Conservation (phyloP, 306 rosid genomes). For the Canavalia ensiformis region DNA sequence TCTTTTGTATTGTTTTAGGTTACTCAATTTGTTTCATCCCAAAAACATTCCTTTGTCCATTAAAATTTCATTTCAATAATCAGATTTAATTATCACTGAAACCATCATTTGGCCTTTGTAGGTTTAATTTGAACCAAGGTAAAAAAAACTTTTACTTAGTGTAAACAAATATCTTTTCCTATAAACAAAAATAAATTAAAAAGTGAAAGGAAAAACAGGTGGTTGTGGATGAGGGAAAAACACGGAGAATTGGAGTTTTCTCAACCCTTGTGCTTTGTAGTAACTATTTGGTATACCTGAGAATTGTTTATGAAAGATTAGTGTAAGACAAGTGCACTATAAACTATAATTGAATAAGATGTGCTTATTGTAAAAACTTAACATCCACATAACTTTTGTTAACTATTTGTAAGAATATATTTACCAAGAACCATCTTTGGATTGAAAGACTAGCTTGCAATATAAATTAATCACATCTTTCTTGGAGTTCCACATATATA, state of each 20-base stretch:
- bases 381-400: background rate
- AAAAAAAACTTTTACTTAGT: background rate
- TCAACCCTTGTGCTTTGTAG: background rate
- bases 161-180: background rate
- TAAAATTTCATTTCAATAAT: constrained; percentile 22
- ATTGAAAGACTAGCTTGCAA: no score
- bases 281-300: constrained; percentile 10
- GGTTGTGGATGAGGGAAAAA: constrained; percentile 42
- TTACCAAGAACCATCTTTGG: no score
- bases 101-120: constrained; percentile 17
- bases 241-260: background rate
- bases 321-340: background rate
- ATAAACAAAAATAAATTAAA: background rate
- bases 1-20: constrained; percentile 26
- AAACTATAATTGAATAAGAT: background rate
- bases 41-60: constrained; percentile 56
- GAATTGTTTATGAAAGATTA: constrained; percentile 6
- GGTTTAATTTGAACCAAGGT: background rate
- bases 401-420: background rate
- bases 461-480: no score
- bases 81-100: background rate
- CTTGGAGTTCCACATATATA: no score
- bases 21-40: constrained; percentile 39
- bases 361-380: background rate
- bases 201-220: constrained; percentile 21